Conservation (phyloP, 2,329 filamentous ascomycete genomes). For the Sphaerulina vaccinii region DNA sequence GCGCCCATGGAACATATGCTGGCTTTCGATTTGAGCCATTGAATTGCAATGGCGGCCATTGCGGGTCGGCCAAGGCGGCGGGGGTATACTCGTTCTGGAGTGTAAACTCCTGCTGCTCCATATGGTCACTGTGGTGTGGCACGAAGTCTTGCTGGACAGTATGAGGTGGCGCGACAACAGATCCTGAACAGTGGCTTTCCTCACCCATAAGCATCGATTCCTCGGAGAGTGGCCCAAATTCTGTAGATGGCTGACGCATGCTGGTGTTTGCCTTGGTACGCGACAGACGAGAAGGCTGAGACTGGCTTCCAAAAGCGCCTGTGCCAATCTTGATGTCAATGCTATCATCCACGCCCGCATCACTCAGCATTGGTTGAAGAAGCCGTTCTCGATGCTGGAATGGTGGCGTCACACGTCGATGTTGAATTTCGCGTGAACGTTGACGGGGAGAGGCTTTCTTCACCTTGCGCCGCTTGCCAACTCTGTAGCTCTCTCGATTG, state of each 20-base stretch:
- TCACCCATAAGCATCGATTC: constrained; percentile 36
- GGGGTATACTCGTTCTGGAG: too few species aligned
- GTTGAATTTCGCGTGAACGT: constrained; percentile 14
- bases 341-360: constrained; percentile 24
- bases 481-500: constrained; percentile 22
- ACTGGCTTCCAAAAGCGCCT: constrained; percentile 34
- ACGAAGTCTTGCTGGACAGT: too few species aligned
- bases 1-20: background rate
- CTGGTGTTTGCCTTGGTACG: constrained; percentile 23
- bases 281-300: constrained; percentile 22
- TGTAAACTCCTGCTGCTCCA: too few species aligned
- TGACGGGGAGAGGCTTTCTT: constrained; percentile 11
- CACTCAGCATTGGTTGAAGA: constrained; percentile 28
- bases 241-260: constrained; percentile 27
- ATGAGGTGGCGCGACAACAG: too few species aligned
- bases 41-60: background rate
- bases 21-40: background rate
- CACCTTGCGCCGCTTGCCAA: constrained; percentile 36
- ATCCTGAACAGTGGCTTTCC: constrained; percentile 17
- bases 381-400: constrained; percentile 23
- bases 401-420: constrained; percentile 18
- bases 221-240: constrained; percentile 30
- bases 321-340: constrained; percentile 36
- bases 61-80: background rate
- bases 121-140: too few species aligned